Evolutionary conservation across 2,329 filamentous ascomycete genomes (phyloP), one percentile per base, ranked within the genome.

Genomic region (Epichloe glyceriae): DNA sequence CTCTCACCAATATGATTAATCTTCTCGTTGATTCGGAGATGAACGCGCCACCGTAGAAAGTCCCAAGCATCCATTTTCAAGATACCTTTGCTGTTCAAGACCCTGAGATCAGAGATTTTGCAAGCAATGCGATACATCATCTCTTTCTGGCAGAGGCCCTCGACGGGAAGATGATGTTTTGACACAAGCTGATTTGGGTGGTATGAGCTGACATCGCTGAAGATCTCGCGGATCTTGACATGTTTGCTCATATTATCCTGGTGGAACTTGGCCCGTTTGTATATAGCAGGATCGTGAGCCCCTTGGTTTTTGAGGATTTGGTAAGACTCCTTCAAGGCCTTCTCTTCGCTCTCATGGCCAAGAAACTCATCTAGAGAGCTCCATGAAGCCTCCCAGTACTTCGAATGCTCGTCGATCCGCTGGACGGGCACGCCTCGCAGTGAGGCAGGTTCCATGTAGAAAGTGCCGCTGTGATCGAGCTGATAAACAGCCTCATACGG

Each of bases 171-270:
- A 40, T 67, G 61, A 8, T 57, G 48, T 50, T 66, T 67, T 2
- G 60, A 52, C 1, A 67, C 57, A 0, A 70, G 50, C 40, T 69
- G 67, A 41, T 70, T 70, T 0, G 67, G 68, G 41, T 70, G 68
- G 11, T 67, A 63, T 0, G 40, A 39, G 2, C 58, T 56, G 1
- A 54, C 47, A 0, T 52, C 48, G 0, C 64, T 62, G 46, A 70
- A 70, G 3, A 68, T 61, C 20, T 67, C 58, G 3, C 61, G 55
- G 20, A 67, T 66, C 37, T 65, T 66, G 4, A 56, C 55, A 17
- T 64, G 63, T 42, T 64, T 68, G 38, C 58, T 62, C 19, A 65
- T 61, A 6, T 64, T 67, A 43, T 67, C 62, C 10, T 54, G 51
- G 37, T 61, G 61, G 0, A 57, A 42, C 46, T 66, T 65, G 33